A percentile compares a stretch with the other conserved stretches of the same genome.
Conservation (phyloP, 306 rosid genomes). For the Corylus avellana region DNA sequence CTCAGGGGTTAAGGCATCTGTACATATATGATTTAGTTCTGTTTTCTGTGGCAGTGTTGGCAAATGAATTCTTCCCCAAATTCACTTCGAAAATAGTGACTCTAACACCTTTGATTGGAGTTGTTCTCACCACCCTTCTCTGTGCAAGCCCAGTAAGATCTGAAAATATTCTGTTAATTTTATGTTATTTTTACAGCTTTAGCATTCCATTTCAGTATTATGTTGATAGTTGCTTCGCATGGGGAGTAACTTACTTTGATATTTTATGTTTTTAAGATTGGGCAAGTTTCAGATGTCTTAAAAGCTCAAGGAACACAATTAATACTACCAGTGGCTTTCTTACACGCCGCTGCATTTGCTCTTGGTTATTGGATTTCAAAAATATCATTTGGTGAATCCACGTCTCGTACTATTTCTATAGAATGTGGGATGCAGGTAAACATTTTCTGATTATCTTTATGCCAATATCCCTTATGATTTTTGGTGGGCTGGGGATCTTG, state of each 20-base stretch:
- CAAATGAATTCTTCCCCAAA: conserved; percentile 90
- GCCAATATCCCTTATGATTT: not conserved
- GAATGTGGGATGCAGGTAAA: conserved; percentile 98
- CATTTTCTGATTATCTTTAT: not conserved
- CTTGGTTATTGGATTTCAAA: conserved; percentile 83
- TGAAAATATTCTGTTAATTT: not conserved
- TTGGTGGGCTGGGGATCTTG: not conserved
- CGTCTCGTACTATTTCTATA: conserved; percentile 93
- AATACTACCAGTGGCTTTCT: conserved; percentile 74
- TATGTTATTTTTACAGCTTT: conserved; percentile 12
- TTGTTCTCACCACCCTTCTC: conserved; percentile 82
- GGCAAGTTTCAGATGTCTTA: conserved; percentile 82
- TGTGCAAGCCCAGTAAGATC: conserved; percentile 91
- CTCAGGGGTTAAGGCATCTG: conserved; percentile 20
- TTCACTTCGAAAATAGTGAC: conserved; percentile 82
- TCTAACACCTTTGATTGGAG: conserved; percentile 83
- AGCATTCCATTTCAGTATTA: conserved; percentile 15
- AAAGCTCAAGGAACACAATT: conserved; percentile 84
- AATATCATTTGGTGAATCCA: conserved; percentile 88
- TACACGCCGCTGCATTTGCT: conserved; percentile 90
- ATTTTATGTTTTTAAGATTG: conserved; percentile 58
- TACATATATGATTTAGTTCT: conserved; percentile 23
- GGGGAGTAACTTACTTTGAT: conserved; percentile 19
- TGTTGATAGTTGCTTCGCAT: conserved; percentile 18
- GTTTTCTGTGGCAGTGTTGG: conserved; percentile 67